A percentile compares a stretch with the other conserved stretches of the same genome.
Evolutionary conservation across 805 yeast species (phyloP).

Genomic region (Wickerhamomyces strasburgensis): DNA sequence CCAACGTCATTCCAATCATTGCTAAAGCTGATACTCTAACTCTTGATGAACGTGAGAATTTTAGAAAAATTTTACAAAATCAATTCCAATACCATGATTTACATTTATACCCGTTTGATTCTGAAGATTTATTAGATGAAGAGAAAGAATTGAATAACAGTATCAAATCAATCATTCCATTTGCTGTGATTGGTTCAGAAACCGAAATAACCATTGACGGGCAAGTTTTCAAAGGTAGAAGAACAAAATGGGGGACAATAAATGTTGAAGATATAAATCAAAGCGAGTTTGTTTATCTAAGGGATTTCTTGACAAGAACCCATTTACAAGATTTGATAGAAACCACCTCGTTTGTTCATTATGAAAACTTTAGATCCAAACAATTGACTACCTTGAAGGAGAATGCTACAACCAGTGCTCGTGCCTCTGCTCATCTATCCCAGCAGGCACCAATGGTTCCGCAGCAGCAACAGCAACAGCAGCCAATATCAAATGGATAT

Average conservation of each 20-base stretch:
- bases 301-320: conserved; percentile 92
- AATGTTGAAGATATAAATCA: conserved; percentile 92
- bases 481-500: background rate
- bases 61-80: conserved; percentile 70
- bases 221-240: conserved; percentile 79
- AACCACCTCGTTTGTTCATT: conserved; percentile 80
- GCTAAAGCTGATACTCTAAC: conserved; percentile 93
- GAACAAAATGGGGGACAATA: conserved; percentile 90
- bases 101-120: conserved; percentile 80
- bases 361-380: conserved; percentile 89
- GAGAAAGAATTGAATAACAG: conserved; percentile 70
- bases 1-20: conserved; percentile 92
- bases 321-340: conserved; percentile 95
- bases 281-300: conserved; percentile 90
- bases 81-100: conserved; percentile 72
- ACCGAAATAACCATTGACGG: conserved; percentile 72
- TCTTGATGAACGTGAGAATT: conserved; percentile 71
- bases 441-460: conserved; percentile 11
- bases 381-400: conserved; percentile 93
- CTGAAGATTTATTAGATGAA: conserved; percentile 62
- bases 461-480: background rate
- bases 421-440: conserved; percentile 33
- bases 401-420: conserved; percentile 47
- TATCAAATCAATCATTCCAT: conserved; percentile 76
- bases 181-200: conserved; percentile 92